Percentiles rank a stretch among this genome's conserved stretches.
phyloP scores from a whole-genome alignment of 352 stramenopile species.

The Phytophthora fragariae region DNA sequence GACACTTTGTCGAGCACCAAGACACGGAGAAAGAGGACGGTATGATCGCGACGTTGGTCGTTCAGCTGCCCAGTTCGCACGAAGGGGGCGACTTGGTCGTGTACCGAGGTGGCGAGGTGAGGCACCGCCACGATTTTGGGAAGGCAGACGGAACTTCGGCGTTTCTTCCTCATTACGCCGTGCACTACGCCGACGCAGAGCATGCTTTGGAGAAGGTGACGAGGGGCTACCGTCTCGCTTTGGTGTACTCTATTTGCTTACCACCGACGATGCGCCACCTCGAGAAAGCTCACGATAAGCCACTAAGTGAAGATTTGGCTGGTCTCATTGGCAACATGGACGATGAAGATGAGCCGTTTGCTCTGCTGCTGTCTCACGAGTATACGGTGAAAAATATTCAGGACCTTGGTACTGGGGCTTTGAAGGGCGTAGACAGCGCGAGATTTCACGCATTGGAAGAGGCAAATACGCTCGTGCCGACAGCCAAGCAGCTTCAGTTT shows the following conservation, averaged over 20 bases:
- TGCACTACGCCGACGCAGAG: constrained; percentile 31
- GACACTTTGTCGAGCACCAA: constrained; percentile 50
- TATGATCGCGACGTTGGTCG: constrained; percentile 55
- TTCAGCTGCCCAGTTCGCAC: constrained; percentile 39
- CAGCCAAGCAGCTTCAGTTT: constrained; percentile 10
- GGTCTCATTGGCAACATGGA: constrained; percentile 40
- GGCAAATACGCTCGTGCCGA: not conserved
- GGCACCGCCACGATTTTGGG: constrained; percentile 27
- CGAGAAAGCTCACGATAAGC: constrained; percentile 1
- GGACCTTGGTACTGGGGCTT: constrained; percentile 13
- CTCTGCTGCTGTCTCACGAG: constrained; percentile 28
- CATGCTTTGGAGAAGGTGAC: constrained; percentile 29
- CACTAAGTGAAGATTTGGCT: not conserved
- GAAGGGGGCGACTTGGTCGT: constrained; percentile 17
- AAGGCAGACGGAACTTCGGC: constrained; percentile 17
- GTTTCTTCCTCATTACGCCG: constrained; percentile 22
- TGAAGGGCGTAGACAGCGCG: constrained; percentile 28
- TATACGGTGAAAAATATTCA: constrained; percentile 27
- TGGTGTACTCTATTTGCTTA: constrained; percentile 33
- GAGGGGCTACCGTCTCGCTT: constrained; percentile 24
- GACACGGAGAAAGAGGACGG: constrained; percentile 58
- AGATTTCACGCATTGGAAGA: constrained; percentile 17
- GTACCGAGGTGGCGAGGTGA: constrained; percentile 7
- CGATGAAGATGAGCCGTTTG: constrained; percentile 33
- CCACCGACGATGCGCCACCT: constrained; percentile 20